Evolutionary conservation across 2,329 filamentous ascomycete species (phyloP).

Genomic region (Colletotrichum nymphaeae): DNA sequence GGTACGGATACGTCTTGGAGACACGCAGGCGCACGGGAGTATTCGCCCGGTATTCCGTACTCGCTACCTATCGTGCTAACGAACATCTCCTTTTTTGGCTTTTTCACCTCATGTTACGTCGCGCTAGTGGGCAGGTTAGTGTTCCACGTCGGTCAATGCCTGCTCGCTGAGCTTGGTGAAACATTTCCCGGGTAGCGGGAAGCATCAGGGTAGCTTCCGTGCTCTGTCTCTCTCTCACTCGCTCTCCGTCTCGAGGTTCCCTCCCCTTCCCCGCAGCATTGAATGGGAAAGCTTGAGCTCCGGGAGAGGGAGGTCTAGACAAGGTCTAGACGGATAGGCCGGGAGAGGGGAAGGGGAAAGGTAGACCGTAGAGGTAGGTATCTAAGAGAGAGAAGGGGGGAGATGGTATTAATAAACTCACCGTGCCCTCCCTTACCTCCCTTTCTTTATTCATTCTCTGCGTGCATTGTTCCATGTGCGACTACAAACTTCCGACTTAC

Average conservation of each 20-base stretch:
- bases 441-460: not conserved
- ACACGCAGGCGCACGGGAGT: not conserved
- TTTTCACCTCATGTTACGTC: not conserved
- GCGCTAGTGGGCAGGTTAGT: not conserved
- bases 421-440: not conserved
- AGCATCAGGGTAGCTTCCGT: conserved; percentile 19
- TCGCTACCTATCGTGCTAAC: too few species aligned
- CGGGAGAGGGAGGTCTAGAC: not conserved
- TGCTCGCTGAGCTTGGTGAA: conserved; percentile 11
- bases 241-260: not conserved
- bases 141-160: conserved; percentile 14
- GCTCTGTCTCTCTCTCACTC: not conserved
- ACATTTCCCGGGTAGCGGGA: conserved; percentile 10
- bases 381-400: not conserved
- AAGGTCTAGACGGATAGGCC: not conserved
- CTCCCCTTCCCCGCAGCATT: conserved; percentile 5
- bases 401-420: conserved; percentile 24
- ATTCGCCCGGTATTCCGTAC: not conserved
- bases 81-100: not conserved
- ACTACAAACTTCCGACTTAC: not conserved
- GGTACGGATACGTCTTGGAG: not conserved
- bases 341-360: not conserved
- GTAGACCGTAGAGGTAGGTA: too few species aligned
- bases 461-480: not conserved
- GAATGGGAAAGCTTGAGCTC: conserved; percentile 15